Percentiles rank a stretch among this genome's conserved stretches.
phyloP scores from a whole-genome alignment of 495 filamentous ascomycete genomes.

The Neurospora intermedia region DNA sequence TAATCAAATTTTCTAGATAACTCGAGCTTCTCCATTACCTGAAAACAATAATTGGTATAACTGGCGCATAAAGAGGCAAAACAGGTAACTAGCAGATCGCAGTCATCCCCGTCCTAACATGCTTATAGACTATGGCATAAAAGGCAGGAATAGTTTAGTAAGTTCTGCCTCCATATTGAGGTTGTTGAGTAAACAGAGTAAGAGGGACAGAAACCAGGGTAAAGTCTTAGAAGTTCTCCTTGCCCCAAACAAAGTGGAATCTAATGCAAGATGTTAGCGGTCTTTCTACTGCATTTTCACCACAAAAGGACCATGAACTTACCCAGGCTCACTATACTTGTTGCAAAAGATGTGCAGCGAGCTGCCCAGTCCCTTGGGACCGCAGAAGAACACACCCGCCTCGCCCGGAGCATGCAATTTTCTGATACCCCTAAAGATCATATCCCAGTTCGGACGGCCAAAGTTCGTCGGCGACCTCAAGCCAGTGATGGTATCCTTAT shows the following conservation, averaged over 20 bases:
- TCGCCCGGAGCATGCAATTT: conserved; percentile 62
- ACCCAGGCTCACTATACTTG: conserved; percentile 64
- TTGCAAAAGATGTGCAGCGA: conserved; percentile 65
- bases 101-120: neutral
- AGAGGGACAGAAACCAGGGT: neutral
- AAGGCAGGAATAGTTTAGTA: neutral
- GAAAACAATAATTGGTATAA: neutral
- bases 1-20: neutral
- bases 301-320: conserved; percentile 16
- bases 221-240: conserved; percentile 61
- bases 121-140: neutral
- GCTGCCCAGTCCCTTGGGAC: conserved; percentile 59
- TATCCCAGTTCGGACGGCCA: conserved; percentile 70
- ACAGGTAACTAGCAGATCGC: neutral
- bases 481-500: conserved; percentile 67
- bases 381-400: conserved; percentile 74
- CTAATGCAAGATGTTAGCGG: conserved; percentile 11
- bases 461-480: conserved; percentile 67
- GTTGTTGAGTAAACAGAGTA: neutral
- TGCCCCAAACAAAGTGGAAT: conserved; percentile 59
- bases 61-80: neutral
- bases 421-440: conserved; percentile 63
- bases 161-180: neutral
- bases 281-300: neutral
- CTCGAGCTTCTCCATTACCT: neutral